Evolutionary conservation across 306 rosid species (phyloP).

Genomic region (Lablab purpureus): DNA sequence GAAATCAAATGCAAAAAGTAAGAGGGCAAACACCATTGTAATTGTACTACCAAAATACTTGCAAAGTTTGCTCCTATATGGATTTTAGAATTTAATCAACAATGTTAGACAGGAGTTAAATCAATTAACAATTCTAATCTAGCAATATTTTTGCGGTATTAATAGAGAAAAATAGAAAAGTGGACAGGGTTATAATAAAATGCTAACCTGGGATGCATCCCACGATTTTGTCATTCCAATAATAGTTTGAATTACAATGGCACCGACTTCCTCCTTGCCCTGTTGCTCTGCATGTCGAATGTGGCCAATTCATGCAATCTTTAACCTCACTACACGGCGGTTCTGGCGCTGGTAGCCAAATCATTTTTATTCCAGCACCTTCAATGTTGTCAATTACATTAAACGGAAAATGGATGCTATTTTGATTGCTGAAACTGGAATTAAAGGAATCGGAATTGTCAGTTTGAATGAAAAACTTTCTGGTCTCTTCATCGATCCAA

Average conservation of each 20-base stretch:
- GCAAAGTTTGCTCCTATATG: background rate
- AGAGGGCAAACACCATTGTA: background rate
- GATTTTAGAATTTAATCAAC: background rate
- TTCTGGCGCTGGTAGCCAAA: constrained; percentile 47
- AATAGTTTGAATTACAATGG: constrained; percentile 39
- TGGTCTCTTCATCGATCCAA: background rate
- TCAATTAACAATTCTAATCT: too few relatives aligned
- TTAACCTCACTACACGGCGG: constrained; percentile 38
- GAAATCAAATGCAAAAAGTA: background rate
- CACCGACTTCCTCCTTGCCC: constrained; percentile 33
- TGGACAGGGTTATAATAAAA: background rate
- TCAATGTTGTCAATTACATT: background rate
- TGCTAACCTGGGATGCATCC: constrained; percentile 40
- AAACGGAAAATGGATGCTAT: constrained; percentile 13
- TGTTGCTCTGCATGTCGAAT: constrained; percentile 50
- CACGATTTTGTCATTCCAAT: constrained; percentile 29
- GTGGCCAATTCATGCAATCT: constrained; percentile 47
- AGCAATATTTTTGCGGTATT: too few relatives aligned
- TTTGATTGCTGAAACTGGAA: background rate
- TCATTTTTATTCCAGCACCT: background rate
- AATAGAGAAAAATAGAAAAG: background rate
- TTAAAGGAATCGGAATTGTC: background rate
- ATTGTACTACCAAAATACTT: too few relatives aligned
- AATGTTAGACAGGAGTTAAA: background rate
- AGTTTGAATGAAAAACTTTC: constrained; percentile 27